Conservation (phyloP, 345 rosid species). For the Sonneratia caseolaris region DNA sequence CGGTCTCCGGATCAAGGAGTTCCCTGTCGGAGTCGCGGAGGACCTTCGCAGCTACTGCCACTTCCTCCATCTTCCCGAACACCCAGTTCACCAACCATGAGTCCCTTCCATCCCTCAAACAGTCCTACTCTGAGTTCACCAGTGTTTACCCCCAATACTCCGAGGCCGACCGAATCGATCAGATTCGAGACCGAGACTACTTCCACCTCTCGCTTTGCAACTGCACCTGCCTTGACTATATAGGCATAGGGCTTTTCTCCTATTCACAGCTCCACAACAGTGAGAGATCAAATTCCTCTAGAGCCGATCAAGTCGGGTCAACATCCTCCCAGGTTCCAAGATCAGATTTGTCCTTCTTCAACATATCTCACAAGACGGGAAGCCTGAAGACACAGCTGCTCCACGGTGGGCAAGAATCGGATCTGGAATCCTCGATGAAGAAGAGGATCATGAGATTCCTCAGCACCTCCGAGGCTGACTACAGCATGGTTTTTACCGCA, state of each 20-base stretch:
- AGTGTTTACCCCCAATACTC: slow-evolving; percentile 52
- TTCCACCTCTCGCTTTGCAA: slow-evolving; percentile 51
- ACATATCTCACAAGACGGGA: slow-evolving; percentile 65
- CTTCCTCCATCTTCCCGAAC: slow-evolving; percentile 59
- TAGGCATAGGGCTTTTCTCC: slow-evolving; percentile 81
- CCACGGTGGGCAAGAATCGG: slow-evolving; percentile 59
- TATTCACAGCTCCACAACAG: slow-evolving; percentile 52
- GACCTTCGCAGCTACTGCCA: slow-evolving; percentile 47
- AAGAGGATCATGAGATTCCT: slow-evolving; percentile 69
- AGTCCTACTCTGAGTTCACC: slow-evolving; percentile 55
- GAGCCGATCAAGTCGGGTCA: slow-evolving; percentile 25
- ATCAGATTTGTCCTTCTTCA: slow-evolving; percentile 69
- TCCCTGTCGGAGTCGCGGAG: slow-evolving; percentile 55
- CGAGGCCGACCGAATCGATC: slow-evolving; percentile 47
- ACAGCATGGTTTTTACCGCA: slow-evolving; percentile 80
- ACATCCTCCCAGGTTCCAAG: slow-evolving; percentile 14
- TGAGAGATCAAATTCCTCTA: slow-evolving; percentile 25
- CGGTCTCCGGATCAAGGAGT: slow-evolving; percentile 25
- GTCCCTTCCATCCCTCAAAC: slow-evolving; percentile 58
- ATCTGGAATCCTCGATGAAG: slow-evolving; percentile 57
- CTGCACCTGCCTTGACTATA: slow-evolving; percentile 82
- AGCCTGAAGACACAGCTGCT: slow-evolving; percentile 73
- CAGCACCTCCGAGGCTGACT: slow-evolving; percentile 61
- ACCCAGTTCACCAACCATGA: slow-evolving; percentile 68
- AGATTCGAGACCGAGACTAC: slow-evolving; percentile 55